Conservation (phyloP, 108 stramenopile species). For the Cylindrotheca closterium region DNA sequence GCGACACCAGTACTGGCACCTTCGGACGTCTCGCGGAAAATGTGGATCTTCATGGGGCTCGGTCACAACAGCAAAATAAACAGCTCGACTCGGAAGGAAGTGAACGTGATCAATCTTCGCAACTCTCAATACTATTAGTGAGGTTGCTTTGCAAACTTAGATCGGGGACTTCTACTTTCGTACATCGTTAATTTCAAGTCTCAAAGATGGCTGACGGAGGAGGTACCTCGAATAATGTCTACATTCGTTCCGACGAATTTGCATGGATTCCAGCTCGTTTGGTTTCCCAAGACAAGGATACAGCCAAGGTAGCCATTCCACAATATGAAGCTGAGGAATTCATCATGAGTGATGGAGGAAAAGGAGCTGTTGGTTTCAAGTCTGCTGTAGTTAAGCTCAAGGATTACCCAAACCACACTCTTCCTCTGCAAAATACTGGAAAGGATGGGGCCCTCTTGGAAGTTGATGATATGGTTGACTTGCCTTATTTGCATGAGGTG, state of each 20-base stretch:
- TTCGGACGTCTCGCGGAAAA: too few relatives aligned
- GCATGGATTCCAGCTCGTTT: constrained; percentile 54
- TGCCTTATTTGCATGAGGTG: constrained; percentile 83
- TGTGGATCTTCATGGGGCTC: too few relatives aligned
- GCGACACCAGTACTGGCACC: too few relatives aligned
- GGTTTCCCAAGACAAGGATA: constrained; percentile 33
- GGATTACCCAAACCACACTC: constrained; percentile 57
- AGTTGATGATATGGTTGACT: constrained; percentile 77
- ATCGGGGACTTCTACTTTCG: too few relatives aligned
- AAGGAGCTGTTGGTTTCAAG: constrained; percentile 38
- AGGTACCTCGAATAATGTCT: constrained; percentile 37
- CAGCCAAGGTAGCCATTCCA: constrained; percentile 41
- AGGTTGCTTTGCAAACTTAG: too few relatives aligned
- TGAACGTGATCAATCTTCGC: too few relatives aligned
- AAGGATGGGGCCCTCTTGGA: constrained; percentile 25
- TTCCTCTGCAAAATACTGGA: constrained; percentile 69
- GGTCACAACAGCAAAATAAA: too few relatives aligned
- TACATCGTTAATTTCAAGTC: too few relatives aligned
- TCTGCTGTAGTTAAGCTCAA: constrained; percentile 54
- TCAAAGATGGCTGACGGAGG: constrained; percentile 17
- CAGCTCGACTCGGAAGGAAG: too few relatives aligned
- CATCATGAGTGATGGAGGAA: constrained; percentile 44
- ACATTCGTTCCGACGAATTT: constrained; percentile 39
- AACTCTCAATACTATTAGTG: too few relatives aligned
- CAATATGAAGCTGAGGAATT: constrained; percentile 36